These are phyloP conservation scores for Mucor ambiguus DNA, from an alignment of 371 early-diverging fungal species.

Conservation along the genomic window DNA sequence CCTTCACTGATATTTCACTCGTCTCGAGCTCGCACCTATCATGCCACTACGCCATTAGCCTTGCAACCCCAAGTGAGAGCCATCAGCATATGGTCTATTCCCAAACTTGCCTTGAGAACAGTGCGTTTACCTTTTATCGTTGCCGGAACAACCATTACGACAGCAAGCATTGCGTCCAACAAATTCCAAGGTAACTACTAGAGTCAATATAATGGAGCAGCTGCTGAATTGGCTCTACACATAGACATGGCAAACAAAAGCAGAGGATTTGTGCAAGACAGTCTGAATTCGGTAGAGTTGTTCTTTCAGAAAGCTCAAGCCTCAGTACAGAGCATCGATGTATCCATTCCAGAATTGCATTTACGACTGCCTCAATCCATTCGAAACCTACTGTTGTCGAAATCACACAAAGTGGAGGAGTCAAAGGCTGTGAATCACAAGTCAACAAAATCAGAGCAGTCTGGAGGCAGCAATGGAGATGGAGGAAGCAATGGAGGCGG, in stretches of 20 bases:
- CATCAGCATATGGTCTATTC: conserved; percentile 32
- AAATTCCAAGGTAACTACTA: conserved; percentile 42
- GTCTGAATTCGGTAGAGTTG: conserved; percentile 25
- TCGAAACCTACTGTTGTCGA: conserved; percentile 26
- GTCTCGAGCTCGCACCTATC: conserved; percentile 33
- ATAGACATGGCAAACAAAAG: conserved; percentile 45
- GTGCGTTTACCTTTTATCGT: conserved; percentile 38
- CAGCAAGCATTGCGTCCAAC: conserved; percentile 44
- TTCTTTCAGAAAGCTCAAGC: conserved; percentile 31
- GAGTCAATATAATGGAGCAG: neutral
- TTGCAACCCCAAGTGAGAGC: conserved; percentile 35
- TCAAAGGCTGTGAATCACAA: conserved; percentile 18
- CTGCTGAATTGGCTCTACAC: neutral
- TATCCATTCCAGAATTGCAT: conserved; percentile 46
- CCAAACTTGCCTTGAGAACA: conserved; percentile 34
- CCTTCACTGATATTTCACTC: conserved; percentile 33
- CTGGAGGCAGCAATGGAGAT: conserved; percentile 5
- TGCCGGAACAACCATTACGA: conserved; percentile 47
- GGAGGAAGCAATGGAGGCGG: conserved; percentile 13
- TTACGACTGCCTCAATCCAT: conserved; percentile 39
- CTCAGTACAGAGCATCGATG: conserved; percentile 31
- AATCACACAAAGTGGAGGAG: conserved; percentile 17
- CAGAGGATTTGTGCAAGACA: conserved; percentile 25
- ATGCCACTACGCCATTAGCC: conserved; percentile 25
- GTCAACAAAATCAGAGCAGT: conserved; percentile 14